Evolutionary conservation across 2,329 filamentous ascomycete genomes (phyloP), one percentile per base, ranked within the genome.

Genomic region (Cryphonectria japonica): DNA sequence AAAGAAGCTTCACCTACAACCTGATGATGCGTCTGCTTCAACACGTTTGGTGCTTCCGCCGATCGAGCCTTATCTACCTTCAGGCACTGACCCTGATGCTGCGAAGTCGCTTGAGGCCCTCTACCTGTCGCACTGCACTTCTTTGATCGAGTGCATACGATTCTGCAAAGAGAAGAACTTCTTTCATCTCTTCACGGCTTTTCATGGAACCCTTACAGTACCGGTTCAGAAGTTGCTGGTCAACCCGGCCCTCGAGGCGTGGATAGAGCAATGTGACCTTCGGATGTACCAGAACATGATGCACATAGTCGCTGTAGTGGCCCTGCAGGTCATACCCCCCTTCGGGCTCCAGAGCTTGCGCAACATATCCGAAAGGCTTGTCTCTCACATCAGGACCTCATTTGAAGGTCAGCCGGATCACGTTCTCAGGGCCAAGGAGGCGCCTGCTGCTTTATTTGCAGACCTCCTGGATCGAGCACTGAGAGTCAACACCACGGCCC

Each of bases 101-200:
- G 95, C 94, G 37, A 93, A 93, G 76, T 95, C 94, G 4, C 85
- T 99, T 32, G 89, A 90, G 52, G 95, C 95, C 5, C 86, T 98
- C 34, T 99, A 99, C 79, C 90, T 94, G 66, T 96, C 95, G 2
- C 95, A 98, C 79, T 97, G 95, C 79, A 98, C 96, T 19, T 98
- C 95, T 0, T 87, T 99, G 6, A 92, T 99, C 43, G 96, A 99
- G 81, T 95, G 94, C 76, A 94, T 99, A 73, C 92, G 96, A 41
- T 98, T 93, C 80, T 98, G 95, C 85, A 97, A 96, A 78, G 94
- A 98, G 80, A 97, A 97, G 82, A 95, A 94, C 8, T 97, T 99
- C 80, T 97, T 97, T 79, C 93, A 97, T 75, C 88, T 98, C 22
- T 97, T 97, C 79, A 95, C 93, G 7, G 96, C 95, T 0, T 98